Base-by-base conservation (phyloP, 495 filamentous ascomycete genomes). In the Hypoxylon trugodes region DNA sequence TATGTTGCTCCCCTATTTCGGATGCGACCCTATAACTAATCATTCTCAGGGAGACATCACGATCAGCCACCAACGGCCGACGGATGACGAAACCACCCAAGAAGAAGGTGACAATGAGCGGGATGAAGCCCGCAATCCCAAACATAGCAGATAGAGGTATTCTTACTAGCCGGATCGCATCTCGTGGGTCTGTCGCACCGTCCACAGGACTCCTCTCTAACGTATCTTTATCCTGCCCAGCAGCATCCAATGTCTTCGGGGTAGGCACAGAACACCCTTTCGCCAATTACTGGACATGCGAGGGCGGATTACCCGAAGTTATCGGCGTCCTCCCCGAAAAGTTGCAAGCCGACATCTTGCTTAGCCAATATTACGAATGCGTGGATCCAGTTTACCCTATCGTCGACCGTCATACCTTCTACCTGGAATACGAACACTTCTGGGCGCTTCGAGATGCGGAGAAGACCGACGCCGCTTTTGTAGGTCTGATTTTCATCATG, bases 311-410 rank as follows among this genome's bases (percentile, higher is more conserved):
- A 16, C 78, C 86, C 7, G 89, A 91, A 69, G 89, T 90, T 3
- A 82, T 91, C 36, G 82, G 80, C 5, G 86, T 91, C 7, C 75
- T 91, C 10, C 89, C 89, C 0, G 84, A 84, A 43, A 90, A 89
- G 71, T 68, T 86, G 5, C 88, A 91, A 71, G 85, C 88, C 28
- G 89, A 91, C 66, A 87, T 89, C 35, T 77, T 91, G 4, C 76
- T 90, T 21, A 77, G 74, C 30, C 84, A 86, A 43, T 91, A 89
- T 73, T 91, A 89, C 61, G 87, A 90, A 62, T 84, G 81, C 57
- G 88, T 91, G 24, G 89, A 91, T 68, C 86, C 87, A 2, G 83
- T 90, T 6, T 91, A 91, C 69, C 89, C 89, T 13, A 88, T 91
- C 78, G 78, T 91, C 3, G 82, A 90, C 59, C 79, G 83, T 6